Evolutionary conservation across 805 yeast species (phyloP), one percentile per base, ranked within the genome.

Genomic region (Schizosaccharomyces octosporus): DNA sequence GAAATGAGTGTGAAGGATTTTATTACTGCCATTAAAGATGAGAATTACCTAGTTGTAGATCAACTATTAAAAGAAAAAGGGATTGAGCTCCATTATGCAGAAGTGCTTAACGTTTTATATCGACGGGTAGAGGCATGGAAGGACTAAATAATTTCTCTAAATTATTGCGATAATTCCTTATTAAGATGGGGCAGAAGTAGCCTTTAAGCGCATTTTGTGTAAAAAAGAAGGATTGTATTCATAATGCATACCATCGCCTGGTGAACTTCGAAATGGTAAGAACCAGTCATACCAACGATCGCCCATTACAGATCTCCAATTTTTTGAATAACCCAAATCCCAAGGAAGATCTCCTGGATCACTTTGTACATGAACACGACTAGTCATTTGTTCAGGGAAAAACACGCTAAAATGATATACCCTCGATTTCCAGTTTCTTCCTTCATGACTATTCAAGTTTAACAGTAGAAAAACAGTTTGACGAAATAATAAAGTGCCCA

Each of bases 201-300:
- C 51, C 27, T 45, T 45, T 45, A 24, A n/a, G 21, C 27, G 51
- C 51, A 45, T 45, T 45, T 45, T 45, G 24, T 24, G 21, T 9
- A 45, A 9, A 45, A 45, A 45, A 45, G 27, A 19, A 19, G 51
- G 51, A 55, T 29, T 55, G 24, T 32, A 55, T n/a, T 24, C 31
- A 29, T 19, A 55, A 24, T 32, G 59, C 39, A 19, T 19, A 32
- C 59, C 59, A 29, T 55, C 39, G 9, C 59, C 59, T 9, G 41
- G 36, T 24, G 36, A 31, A 19, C 59, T 3, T n/a, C 59, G 59
- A 29, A 55, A 19, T 19, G 59, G 59, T 9, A 55, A 32, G 27
- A 55, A 24, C 59, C 59, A 55, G 21, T 55, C 36, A 55, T 55
- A 55, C 59, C 59, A 55, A 29, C 19, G 59, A 29, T 55, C 59